phyloP scores from a whole-genome alignment of 1,284 basidiomycete species.

The Cerioporus squamosus region DNA sequence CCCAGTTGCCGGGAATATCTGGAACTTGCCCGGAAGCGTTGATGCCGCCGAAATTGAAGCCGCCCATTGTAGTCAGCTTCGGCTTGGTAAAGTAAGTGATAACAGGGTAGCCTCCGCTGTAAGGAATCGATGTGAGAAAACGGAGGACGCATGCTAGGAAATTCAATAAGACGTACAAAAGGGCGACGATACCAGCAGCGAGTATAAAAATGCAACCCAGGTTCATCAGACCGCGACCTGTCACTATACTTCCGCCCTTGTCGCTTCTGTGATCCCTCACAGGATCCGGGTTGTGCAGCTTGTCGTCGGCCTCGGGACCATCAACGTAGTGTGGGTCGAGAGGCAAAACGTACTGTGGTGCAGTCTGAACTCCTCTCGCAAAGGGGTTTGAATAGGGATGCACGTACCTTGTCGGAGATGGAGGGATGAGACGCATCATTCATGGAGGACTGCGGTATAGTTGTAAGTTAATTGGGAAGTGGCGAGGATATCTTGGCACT shows the following conservation, averaged over 20 bases:
- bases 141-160: background rate
- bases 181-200: slow-evolving; percentile 58
- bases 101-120: slow-evolving; percentile 82
- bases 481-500: background rate
- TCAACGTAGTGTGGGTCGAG: slow-evolving; percentile 74
- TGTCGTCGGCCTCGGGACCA: slow-evolving; percentile 67
- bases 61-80: slow-evolving; percentile 57
- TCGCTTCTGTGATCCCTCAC: slow-evolving; percentile 68
- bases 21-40: slow-evolving; percentile 81
- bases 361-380: too few species aligned
- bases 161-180: slow-evolving; percentile 58
- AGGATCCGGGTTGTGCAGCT: slow-evolving; percentile 77
- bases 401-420: slow-evolving; percentile 38
- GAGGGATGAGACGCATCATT: slow-evolving; percentile 27
- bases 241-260: slow-evolving; percentile 67
- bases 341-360: slow-evolving; percentile 66
- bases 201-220: slow-evolving; percentile 78
- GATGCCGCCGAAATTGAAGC: slow-evolving; percentile 81
- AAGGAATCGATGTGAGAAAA: background rate
- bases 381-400: background rate
- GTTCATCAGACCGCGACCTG: slow-evolving; percentile 73
- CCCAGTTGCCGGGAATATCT: slow-evolving; percentile 64
- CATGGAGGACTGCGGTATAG: background rate
- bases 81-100: slow-evolving; percentile 67
- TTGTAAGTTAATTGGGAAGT: slow-evolving; percentile 17